Evolutionary conservation across 2,329 filamentous ascomycete genomes (phyloP).

Genomic region (Xylaria sp.): DNA sequence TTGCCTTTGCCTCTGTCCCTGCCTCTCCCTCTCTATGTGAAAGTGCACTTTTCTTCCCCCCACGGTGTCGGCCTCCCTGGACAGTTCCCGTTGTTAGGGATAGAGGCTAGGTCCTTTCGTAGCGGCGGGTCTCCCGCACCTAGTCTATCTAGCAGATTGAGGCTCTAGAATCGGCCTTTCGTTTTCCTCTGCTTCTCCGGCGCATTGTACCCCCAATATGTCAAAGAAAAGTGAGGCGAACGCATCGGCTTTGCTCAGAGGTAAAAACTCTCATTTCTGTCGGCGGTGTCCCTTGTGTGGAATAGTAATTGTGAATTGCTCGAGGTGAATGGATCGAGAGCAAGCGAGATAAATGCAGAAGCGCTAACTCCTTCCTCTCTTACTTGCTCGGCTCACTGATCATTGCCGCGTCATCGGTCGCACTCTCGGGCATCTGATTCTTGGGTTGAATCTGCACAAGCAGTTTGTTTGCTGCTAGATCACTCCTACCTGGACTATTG

Average conservation of each 20-base stretch:
- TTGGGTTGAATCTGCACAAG: slow-evolving; percentile 36
- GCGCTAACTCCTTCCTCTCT: slow-evolving; percentile 32
- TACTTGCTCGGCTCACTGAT: slow-evolving; percentile 38
- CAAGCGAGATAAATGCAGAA: slow-evolving; percentile 26
- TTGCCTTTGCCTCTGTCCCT: no score
- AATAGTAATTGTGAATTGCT: slow-evolving; percentile 36
- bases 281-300: slow-evolving; percentile 33
- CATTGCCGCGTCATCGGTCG: slow-evolving; percentile 40
- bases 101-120: slow-evolving; percentile 38
- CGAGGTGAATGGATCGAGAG: slow-evolving; percentile 37
- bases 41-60: background rate
- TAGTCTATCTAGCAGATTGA: slow-evolving; percentile 38
- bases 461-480: slow-evolving; percentile 42
- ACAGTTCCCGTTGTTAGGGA: slow-evolving; percentile 26
- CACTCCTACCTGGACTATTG: slow-evolving; percentile 45
- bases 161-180: slow-evolving; percentile 44
- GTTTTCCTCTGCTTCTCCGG: slow-evolving; percentile 36
- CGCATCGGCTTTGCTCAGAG: slow-evolving; percentile 35
- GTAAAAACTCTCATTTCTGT: slow-evolving; percentile 33
- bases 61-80: background rate
- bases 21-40: no score
- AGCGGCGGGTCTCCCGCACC: slow-evolving; percentile 42
- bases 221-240: slow-evolving; percentile 40
- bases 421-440: slow-evolving; percentile 37
- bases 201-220: slow-evolving; percentile 28